These are phyloP conservation scores for Tubosaeta sp. DNA, from an alignment of 768 basidiomycete species.

Conservation along the genomic window DNA sequence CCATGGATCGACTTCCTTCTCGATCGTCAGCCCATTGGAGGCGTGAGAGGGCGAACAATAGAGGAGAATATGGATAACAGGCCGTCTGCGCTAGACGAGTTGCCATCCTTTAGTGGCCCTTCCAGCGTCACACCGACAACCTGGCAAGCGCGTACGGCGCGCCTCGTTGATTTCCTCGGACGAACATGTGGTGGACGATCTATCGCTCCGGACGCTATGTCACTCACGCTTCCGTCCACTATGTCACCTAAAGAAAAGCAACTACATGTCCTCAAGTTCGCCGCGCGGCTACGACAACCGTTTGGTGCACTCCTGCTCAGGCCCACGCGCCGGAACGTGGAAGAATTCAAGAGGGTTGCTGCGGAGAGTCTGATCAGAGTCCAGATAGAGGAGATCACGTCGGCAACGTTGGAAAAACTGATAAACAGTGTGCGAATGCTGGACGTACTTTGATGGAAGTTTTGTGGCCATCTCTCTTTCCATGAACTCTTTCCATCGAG, in stretches of 20 bases:
- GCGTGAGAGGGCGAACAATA: not conserved
- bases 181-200: not conserved
- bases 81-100: not conserved
- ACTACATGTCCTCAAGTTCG: not conserved
- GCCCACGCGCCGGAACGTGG: too few species aligned
- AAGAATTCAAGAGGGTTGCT: too few species aligned
- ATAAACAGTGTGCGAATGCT: too few species aligned
- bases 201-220: not conserved
- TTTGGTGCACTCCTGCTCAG: too few species aligned
- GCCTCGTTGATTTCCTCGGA: not conserved
- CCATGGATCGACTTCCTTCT: slow-evolving; percentile 13
- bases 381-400: too few species aligned
- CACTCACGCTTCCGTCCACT: not conserved
- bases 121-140: not conserved
- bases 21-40: not conserved
- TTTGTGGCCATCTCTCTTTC: too few species aligned
- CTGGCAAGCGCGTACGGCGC: not conserved
- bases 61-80: too few species aligned
- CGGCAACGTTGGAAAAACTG: too few species aligned
- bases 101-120: not conserved
- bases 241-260: not conserved
- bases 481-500: too few species aligned
- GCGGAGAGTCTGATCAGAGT: too few species aligned
- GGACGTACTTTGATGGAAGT: too few species aligned
- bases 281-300: too few species aligned